phyloP scores from a whole-genome alignment of 2,329 filamentous ascomycete species.

The Fusarium buxicola region DNA sequence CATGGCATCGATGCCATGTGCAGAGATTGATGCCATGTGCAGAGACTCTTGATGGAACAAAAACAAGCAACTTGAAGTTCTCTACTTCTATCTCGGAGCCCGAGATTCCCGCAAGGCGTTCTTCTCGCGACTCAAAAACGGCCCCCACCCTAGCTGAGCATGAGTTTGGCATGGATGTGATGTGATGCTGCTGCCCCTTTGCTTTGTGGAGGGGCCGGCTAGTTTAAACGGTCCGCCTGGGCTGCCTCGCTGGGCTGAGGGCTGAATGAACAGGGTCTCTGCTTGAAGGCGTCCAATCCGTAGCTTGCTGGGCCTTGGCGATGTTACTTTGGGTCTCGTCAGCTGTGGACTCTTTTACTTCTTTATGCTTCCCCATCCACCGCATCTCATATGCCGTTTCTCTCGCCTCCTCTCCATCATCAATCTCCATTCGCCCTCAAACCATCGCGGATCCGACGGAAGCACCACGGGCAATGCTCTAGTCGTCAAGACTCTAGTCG shows the following conservation, averaged over 20 bases:
- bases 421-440: neutral
- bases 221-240: neutral
- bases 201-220: conserved; percentile 1
- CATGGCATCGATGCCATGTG: too few relatives aligned
- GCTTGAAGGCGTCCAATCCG: neutral
- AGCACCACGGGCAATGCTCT: conserved; percentile 12
- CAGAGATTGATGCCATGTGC: too few relatives aligned
- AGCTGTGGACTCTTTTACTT: neutral
- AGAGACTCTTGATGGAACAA: too few relatives aligned
- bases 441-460: neutral
- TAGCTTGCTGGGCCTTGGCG: neutral
- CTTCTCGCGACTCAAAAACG: conserved; percentile 13
- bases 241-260: conserved; percentile 25
- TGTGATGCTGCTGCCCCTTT: neutral
- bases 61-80: neutral
- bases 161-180: neutral
- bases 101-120: conserved; percentile 16
- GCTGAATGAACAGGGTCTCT: conserved; percentile 2
- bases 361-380: conserved; percentile 3
- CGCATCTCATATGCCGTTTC: conserved; percentile 19
- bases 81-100: neutral
- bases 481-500: conserved; percentile 15
- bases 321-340: neutral
- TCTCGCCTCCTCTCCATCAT: conserved; percentile 2
- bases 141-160: conserved; percentile 24